These are phyloP conservation scores for Hypomyces perniciosus DNA, from an alignment of 2,329 filamentous ascomycete genomes.

Conservation along the genomic window DNA sequence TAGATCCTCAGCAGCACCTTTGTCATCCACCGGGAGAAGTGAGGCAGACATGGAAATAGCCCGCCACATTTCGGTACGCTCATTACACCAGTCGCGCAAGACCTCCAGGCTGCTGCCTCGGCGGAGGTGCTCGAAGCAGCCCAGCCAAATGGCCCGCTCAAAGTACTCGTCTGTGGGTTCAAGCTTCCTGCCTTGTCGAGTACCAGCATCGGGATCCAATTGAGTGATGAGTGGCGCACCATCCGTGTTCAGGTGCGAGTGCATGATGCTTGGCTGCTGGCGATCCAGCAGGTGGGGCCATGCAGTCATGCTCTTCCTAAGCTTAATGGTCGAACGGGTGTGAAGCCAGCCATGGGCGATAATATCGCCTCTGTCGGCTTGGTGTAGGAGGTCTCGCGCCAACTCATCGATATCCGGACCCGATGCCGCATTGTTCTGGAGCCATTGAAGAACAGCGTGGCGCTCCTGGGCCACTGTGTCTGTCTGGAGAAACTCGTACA, in stretches of 20 bases:
- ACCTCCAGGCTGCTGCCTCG: slow-evolving; percentile 69
- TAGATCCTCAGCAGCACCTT: slow-evolving; percentile 31
- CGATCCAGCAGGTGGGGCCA: slow-evolving; percentile 61
- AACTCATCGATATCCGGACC: slow-evolving; percentile 69
- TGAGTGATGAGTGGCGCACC: slow-evolving; percentile 71
- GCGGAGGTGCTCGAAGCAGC: slow-evolving; percentile 89
- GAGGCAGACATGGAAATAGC: slow-evolving; percentile 74
- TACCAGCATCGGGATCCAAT: slow-evolving; percentile 85
- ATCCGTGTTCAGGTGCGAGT: slow-evolving; percentile 51
- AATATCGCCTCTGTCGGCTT: slow-evolving; percentile 71
- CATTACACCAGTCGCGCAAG: slow-evolving; percentile 79
- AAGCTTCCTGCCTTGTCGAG: slow-evolving; percentile 68
- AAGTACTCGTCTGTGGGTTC: slow-evolving; percentile 82
- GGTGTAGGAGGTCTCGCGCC: slow-evolving; percentile 67
- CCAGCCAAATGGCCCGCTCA: slow-evolving; percentile 85
- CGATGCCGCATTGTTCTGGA: slow-evolving; percentile 69
- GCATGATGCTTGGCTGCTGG: slow-evolving; percentile 49
- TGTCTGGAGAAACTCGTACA: slow-evolving; percentile 65
- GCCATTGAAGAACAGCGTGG: slow-evolving; percentile 75
- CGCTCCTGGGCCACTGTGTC: slow-evolving; percentile 73
- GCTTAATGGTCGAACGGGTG: slow-evolving; percentile 83
- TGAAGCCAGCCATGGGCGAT: slow-evolving; percentile 89
- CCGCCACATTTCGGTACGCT: slow-evolving; percentile 83
- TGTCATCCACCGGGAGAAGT: slow-evolving; percentile 48
- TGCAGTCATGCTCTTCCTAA: slow-evolving; percentile 72